Evolutionary conservation across 805 yeast genomes (phyloP).

Genomic region (Scheffersomyces amazonensis): DNA sequence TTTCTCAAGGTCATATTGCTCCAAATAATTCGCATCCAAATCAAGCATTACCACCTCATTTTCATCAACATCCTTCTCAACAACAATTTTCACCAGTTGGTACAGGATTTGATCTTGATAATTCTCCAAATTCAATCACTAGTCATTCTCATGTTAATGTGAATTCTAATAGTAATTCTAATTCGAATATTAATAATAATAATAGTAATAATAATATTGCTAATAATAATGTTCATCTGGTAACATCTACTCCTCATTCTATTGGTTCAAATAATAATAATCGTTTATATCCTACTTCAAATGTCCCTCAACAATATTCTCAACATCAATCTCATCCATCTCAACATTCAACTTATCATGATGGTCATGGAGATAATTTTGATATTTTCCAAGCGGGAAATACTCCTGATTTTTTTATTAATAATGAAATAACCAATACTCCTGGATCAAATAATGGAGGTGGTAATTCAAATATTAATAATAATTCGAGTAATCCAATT

Average conservation of each 20-base stretch:
- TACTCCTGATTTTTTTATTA: constrained; percentile 19
- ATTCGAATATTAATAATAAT: neutral
- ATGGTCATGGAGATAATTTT: constrained; percentile 3
- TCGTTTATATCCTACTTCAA: neutral
- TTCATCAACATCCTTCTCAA: neutral
- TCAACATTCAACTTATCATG: neutral
- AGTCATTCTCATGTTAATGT: constrained; percentile 1
- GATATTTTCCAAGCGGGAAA: constrained; percentile 18
- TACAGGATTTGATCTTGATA: constrained; percentile 15
- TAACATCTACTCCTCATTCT: too few relatives aligned
- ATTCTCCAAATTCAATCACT: constrained; percentile 15
- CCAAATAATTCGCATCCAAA: too few relatives aligned
- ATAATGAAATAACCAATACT: constrained; percentile 1
- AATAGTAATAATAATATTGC: neutral
- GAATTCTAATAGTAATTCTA: neutral
- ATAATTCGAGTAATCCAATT: neutral
- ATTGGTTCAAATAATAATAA: too few relatives aligned
- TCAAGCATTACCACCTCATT: neutral
- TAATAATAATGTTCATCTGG: too few relatives aligned
- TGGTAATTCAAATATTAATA: too few relatives aligned
- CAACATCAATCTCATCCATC: constrained; percentile 1
- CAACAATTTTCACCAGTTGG: constrained; percentile 13
- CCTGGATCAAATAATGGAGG: neutral
- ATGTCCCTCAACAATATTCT: constrained; percentile 1
- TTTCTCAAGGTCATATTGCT: too few relatives aligned